Evolutionary conservation across 164 flowering plant genomes (phyloP).

Genomic region (Vitis riparia): DNA sequence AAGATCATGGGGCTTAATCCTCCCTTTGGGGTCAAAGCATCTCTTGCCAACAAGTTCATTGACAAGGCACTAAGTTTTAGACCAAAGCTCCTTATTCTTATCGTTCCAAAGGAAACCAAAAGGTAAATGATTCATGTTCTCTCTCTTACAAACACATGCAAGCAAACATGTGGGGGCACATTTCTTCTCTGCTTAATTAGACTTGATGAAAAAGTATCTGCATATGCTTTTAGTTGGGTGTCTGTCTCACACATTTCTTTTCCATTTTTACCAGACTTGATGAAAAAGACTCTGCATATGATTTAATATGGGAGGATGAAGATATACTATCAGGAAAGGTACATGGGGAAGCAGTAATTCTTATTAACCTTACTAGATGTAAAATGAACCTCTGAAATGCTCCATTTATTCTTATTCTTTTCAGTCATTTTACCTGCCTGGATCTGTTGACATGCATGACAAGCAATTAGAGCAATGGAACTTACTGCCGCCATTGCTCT

Average conservation of each 20-base stretch:
- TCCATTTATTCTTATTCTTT: conserved; percentile 2
- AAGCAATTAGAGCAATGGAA: conserved; percentile 84
- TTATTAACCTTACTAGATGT: background rate
- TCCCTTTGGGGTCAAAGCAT: conserved; percentile 79
- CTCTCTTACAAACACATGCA: background rate
- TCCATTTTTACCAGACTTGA: conserved; percentile 52
- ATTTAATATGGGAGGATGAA: conserved; percentile 69
- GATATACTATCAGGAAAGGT: conserved; percentile 70
- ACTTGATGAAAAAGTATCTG: conserved; percentile 10
- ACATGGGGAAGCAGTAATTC: conserved; percentile 1
- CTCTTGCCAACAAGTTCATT: conserved; percentile 75
- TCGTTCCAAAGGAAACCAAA: conserved; percentile 84
- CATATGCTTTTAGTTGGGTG: conserved; percentile 14
- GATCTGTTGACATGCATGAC: conserved; percentile 68
- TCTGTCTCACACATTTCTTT: conserved; percentile 3
- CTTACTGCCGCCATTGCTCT: conserved; percentile 54
- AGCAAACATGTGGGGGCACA: too few relatives aligned
- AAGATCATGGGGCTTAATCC: conserved; percentile 94
- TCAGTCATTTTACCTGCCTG: conserved; percentile 90
- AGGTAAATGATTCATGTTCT: conserved; percentile 38
- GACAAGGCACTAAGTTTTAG: conserved; percentile 82
- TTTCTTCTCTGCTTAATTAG: conserved; percentile 4
- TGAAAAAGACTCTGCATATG: conserved; percentile 47
- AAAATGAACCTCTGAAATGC: conserved; percentile 6
- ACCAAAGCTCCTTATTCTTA: conserved; percentile 85